phyloP scores from a whole-genome alignment of 2,329 filamentous ascomycete genomes.

The Chaetomiaceae sp. region DNA sequence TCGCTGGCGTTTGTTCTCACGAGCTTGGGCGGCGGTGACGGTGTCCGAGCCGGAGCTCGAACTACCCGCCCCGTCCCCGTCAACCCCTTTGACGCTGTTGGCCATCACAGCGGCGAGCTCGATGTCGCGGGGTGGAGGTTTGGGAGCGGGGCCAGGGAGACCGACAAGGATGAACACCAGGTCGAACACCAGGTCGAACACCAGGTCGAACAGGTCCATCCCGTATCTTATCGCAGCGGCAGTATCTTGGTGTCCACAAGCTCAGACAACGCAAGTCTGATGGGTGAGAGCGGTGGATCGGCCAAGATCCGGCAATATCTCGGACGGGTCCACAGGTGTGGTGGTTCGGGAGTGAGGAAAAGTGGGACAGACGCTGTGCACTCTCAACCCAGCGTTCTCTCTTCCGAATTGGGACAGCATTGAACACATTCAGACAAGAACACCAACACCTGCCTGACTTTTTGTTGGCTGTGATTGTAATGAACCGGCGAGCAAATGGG shows the following conservation, averaged over 20 bases:
- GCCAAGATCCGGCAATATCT: not conserved
- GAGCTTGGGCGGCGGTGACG: not conserved
- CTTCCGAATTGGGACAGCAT: no score
- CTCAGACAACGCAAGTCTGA: no score
- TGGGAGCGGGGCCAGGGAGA: slow-evolving; percentile 1
- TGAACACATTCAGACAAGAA: no score
- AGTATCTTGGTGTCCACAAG: not conserved
- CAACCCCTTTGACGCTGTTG: not conserved
- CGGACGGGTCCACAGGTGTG: no score
- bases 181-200: not conserved
- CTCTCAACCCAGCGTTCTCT: no score
- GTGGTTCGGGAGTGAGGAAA: no score
- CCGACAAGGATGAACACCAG: not conserved
- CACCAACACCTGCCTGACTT: no score
- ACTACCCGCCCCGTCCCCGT: not conserved
- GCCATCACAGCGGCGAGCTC: not conserved
- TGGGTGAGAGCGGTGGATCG: not conserved
- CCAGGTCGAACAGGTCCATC: not conserved
- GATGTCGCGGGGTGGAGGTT: not conserved
- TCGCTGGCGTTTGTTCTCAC: slow-evolving; percentile 3
- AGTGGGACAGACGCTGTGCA: no score
- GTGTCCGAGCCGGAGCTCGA: not conserved
- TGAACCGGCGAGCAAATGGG: no score
- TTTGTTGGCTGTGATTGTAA: no score
- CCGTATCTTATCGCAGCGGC: not conserved